These are phyloP conservation scores for Malassezia equina DNA, from an alignment of 1,284 basidiomycete species.

Conservation along the genomic window DNA sequence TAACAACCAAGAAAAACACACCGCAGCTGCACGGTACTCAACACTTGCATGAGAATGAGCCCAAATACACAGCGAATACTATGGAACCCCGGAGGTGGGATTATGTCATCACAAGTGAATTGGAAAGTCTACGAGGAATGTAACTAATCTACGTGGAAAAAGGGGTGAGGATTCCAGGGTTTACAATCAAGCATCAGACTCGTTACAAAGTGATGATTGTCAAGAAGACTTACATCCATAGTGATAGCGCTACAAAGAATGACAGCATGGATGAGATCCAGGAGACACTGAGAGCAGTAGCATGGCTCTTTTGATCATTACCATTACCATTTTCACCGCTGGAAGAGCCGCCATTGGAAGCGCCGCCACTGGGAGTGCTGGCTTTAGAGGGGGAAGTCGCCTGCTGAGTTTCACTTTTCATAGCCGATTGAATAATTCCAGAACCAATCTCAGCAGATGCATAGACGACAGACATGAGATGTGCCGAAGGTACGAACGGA, in stretches of 20 bases:
- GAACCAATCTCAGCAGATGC: constrained; percentile 50
- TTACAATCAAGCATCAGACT: too few relatives aligned
- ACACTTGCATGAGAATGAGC: background rate
- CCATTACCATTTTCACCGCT: background rate
- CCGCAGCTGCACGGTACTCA: background rate
- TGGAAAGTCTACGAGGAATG: background rate
- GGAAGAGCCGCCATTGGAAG: background rate
- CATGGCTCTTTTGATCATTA: background rate
- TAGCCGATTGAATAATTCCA: constrained; percentile 19
- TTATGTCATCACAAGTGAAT: background rate
- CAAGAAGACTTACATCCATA: background rate
- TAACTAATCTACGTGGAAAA: background rate
- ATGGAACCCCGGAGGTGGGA: background rate
- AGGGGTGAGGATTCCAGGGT: background rate
- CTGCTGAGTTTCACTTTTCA: background rate
- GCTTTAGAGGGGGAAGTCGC: background rate
- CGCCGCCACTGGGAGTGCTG: too few relatives aligned
- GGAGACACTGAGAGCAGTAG: background rate
- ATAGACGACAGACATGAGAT: constrained; percentile 58
- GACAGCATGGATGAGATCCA: background rate
- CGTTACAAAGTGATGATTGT: background rate
- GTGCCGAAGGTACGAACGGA: constrained; percentile 44
- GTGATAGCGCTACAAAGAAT: background rate
- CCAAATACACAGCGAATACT: background rate
- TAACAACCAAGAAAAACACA: background rate